Percentiles rank a stretch among this genome's conserved stretches.
phyloP scores from a whole-genome alignment of 1,139 yeast species.

The Kurtzmaniella quercitrusa region DNA sequence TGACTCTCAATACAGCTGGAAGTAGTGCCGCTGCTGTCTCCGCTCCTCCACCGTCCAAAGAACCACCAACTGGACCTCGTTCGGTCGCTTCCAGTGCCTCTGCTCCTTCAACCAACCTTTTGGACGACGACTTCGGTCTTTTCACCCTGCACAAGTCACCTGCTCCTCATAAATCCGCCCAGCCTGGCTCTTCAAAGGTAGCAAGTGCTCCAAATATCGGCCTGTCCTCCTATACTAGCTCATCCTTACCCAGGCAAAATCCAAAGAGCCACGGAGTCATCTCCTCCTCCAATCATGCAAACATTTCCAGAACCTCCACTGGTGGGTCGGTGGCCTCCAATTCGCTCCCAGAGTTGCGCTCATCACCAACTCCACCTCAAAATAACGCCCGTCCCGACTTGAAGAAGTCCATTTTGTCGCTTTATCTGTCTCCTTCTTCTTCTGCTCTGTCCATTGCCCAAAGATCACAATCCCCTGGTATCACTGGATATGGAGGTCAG shows the following conservation, averaged over 20 bases:
- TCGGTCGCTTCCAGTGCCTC: neutral
- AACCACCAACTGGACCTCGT: neutral
- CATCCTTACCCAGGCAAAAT: neutral
- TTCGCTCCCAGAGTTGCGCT: constrained; percentile 5
- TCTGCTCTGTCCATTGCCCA: constrained; percentile 32
- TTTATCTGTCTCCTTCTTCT: constrained; percentile 70
- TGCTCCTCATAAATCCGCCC: neutral
- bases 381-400: constrained; percentile 51
- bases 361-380: constrained; percentile 9
- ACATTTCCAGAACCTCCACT: neutral
- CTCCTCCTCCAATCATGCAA: neutral
- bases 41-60: constrained; percentile 1
- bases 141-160: constrained; percentile 22
- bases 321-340: neutral
- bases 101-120: constrained; percentile 4
- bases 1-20: constrained; percentile 22
- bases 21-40: constrained; percentile 6
- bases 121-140: constrained; percentile 42
- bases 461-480: neutral
- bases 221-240: neutral
- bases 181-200: neutral
- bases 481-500: neutral
- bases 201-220: neutral
- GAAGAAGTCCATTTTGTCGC: constrained; percentile 83
- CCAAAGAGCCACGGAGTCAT: neutral